Evolutionary conservation across 2,329 filamentous ascomycete species (phyloP).

Genomic region (Alternaria atra): DNA sequence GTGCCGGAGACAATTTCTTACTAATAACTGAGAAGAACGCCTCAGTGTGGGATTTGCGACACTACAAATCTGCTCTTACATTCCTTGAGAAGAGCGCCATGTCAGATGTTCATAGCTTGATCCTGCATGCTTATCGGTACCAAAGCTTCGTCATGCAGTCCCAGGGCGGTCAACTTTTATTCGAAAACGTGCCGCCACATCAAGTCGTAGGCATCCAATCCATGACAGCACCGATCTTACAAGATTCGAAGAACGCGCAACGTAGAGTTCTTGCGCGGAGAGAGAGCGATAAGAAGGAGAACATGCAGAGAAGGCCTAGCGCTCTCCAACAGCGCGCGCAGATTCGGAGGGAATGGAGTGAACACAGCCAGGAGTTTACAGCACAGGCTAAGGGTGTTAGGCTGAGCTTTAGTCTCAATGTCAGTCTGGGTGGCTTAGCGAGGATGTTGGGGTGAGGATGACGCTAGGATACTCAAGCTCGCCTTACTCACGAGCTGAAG

Average conservation of each 20-base stretch:
- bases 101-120: constrained; percentile 29
- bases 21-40: constrained; percentile 42
- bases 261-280: constrained; percentile 6
- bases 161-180: constrained; percentile 32
- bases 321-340: constrained; percentile 33
- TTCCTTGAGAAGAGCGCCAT: constrained; percentile 35
- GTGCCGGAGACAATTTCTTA: constrained; percentile 40
- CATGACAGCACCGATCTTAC: constrained; percentile 30
- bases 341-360: constrained; percentile 39
- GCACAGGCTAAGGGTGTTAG: constrained; percentile 39
- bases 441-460: constrained; percentile 29
- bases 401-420: constrained; percentile 42
- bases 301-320: constrained; percentile 16
- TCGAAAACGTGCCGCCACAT: constrained; percentile 41
- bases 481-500: background rate
- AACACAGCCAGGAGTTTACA: constrained; percentile 36
- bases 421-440: constrained; percentile 35
- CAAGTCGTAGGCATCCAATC: constrained; percentile 25
- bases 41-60: constrained; percentile 39
- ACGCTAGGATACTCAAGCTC: background rate
- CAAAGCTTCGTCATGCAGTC: constrained; percentile 39
- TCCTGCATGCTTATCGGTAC: constrained; percentile 45
- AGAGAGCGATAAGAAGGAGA: constrained; percentile 15
- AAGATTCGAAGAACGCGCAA: constrained; percentile 25
- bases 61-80: constrained; percentile 31